Conservation (phyloP, 164 flowering plant genomes). For the Nelumbo lutea region DNA sequence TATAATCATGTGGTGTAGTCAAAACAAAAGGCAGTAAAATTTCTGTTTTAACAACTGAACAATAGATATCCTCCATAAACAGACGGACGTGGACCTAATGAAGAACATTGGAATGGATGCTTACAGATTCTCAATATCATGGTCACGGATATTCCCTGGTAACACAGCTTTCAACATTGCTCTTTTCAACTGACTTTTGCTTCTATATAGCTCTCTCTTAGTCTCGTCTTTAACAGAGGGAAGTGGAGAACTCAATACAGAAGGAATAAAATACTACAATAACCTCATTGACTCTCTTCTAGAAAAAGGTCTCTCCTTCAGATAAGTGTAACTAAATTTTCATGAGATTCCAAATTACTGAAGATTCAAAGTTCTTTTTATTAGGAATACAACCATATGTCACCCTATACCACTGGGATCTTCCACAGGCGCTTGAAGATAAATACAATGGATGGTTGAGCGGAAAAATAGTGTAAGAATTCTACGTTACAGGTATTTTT, state of each 20-base stretch:
- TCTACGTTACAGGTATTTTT: background rate
- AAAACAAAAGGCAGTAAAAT: background rate
- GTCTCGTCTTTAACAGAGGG: constrained; percentile 45
- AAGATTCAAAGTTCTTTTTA: constrained; percentile 9
- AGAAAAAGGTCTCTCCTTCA: constrained; percentile 46
- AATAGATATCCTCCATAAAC: constrained; percentile 14
- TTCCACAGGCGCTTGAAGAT: constrained; percentile 85
- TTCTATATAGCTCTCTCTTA: background rate
- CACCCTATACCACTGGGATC: constrained; percentile 91
- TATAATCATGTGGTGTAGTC: background rate
- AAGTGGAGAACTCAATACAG: constrained; percentile 67
- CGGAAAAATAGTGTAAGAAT: constrained; percentile 54
- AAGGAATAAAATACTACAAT: constrained; percentile 79
- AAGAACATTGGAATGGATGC: constrained; percentile 86
- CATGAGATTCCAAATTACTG: background rate
- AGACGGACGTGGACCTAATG: constrained; percentile 79
- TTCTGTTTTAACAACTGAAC: background rate
- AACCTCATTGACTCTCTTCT: constrained; percentile 69
- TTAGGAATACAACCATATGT: constrained; percentile 79
- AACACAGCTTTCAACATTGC: constrained; percentile 18
- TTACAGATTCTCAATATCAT: constrained; percentile 86
- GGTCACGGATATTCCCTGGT: constrained; percentile 92
- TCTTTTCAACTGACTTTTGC: background rate
- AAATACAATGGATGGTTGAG: constrained; percentile 74
- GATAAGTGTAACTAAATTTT: background rate